Evolutionary conservation across 257 asterid genomes (phyloP), one percentile per base, ranked within the genome.

Genomic region (Pogostemon cablin): DNA sequence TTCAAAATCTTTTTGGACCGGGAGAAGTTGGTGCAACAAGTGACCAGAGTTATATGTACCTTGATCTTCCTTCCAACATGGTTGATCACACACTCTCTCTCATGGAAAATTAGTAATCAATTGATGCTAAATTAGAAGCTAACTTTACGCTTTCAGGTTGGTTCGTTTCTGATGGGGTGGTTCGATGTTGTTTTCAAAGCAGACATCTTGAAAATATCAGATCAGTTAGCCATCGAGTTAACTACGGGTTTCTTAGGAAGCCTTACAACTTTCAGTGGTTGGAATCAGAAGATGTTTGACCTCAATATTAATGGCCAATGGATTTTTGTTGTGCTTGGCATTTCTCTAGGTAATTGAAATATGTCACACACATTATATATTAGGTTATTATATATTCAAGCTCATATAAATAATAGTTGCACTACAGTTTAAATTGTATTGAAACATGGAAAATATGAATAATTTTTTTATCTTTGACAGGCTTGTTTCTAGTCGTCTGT

Each of bases 121-220:
- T 39, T 63, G 72, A 59, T 10, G 38, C 25, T 17, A 3, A 32
- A 32, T 47, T 52, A 4, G 42, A 15, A 37, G n/a, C 39, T 63
- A 4, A 68, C 44, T 35, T 55, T 53, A 34, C 57, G 41, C 55
- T 75, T 68, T 53, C 79, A 91, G 99, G 89, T 91, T 52, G 98
- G 99, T 76, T 93, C 97, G 0, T 93, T 90, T 83, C 83, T 93
- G 74, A 93, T 93, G 98, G 98, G 98, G 7, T 91, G 99, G 99
- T 80, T 88, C 25, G 99, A 97, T 7, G 90, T 90, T 15, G 95
- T 88, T 54, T 91, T 91, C 62, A 91, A 95, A 82, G 84, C 79
- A 67, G 87, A 88, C 50, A 89, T 91, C 60, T 9, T 75, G 41
- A 78, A 81, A 56, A 50, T 88, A 55, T 95, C 97, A 11, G 88